Conservation (phyloP, 176 grass and related monocot genomes). For the Carex cristatella region DNA sequence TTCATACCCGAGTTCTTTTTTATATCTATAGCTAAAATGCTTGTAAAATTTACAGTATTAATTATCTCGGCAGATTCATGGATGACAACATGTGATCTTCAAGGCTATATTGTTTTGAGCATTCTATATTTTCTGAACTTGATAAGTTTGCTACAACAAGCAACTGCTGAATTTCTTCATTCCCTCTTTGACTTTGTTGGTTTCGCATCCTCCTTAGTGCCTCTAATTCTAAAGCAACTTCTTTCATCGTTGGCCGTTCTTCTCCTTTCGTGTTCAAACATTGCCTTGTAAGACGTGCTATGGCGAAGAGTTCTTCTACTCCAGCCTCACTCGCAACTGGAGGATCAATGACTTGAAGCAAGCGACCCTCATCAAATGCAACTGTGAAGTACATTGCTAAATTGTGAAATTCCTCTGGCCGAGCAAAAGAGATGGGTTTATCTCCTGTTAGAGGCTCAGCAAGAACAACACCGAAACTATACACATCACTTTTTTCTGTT, state of each 20-base stretch:
- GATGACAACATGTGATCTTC: background rate
- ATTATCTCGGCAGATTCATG: background rate
- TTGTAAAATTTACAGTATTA: background rate
- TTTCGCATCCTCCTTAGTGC: background rate
- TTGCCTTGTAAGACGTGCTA: background rate
- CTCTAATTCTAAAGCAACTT: slow-evolving; percentile 11
- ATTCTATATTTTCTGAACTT: background rate
- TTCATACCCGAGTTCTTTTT: no score
- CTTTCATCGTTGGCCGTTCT: slow-evolving; percentile 18
- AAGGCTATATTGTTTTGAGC: background rate
- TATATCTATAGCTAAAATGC: no score
- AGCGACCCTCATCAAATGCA: background rate
- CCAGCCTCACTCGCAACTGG: background rate
- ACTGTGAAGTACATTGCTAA: background rate
- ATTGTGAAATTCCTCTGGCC: no score
- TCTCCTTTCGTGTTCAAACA: slow-evolving; percentile 14
- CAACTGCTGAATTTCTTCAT: background rate
- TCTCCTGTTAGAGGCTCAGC: no score
- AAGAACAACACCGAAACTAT: no score
- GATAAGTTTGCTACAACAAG: background rate
- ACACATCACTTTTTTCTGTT: no score
- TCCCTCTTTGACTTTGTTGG: background rate
- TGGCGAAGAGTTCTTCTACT: background rate
- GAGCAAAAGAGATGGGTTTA: no score
- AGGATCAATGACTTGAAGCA: background rate